phyloP scores from a whole-genome alignment of 805 yeast genomes.

The Wickerhamomyces chaumierensis region DNA sequence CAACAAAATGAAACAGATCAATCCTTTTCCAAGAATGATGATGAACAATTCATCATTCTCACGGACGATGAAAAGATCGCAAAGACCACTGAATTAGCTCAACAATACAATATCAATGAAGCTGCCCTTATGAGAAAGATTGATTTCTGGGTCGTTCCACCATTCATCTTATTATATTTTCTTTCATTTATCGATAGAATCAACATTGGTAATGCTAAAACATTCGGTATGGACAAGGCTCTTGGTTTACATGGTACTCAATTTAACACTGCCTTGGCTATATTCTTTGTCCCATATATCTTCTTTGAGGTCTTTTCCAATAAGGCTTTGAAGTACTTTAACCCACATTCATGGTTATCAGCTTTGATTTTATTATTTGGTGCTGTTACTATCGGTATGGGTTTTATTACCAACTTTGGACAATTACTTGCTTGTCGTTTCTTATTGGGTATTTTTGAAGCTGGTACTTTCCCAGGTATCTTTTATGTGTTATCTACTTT shows the following conservation, averaged over 20 bases:
- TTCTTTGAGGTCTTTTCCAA: slow-evolving; percentile 28
- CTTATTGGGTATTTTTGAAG: slow-evolving; percentile 42
- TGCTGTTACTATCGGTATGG: slow-evolving; percentile 30
- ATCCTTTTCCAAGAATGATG: background rate
- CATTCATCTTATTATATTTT: slow-evolving; percentile 63
- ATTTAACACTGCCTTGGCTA: slow-evolving; percentile 33
- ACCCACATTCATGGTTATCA: slow-evolving; percentile 27
- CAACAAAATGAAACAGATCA: background rate
- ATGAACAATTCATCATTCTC: slow-evolving; percentile 1
- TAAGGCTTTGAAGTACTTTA: slow-evolving; percentile 26
- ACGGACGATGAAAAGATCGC: slow-evolving; percentile 12
- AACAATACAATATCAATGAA: slow-evolving; percentile 41
- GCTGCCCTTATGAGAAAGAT: slow-evolving; percentile 48
- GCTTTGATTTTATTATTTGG: slow-evolving; percentile 26
- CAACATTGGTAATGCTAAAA: slow-evolving; percentile 71
- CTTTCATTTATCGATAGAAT: slow-evolving; percentile 74
- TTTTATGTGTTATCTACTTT: slow-evolving; percentile 35
- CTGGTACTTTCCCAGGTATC: slow-evolving; percentile 41
- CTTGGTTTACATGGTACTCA: slow-evolving; percentile 34
- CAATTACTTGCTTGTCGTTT: slow-evolving; percentile 37
- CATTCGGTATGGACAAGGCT: slow-evolving; percentile 53
- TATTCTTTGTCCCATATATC: slow-evolving; percentile 36
- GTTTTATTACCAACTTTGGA: slow-evolving; percentile 31
- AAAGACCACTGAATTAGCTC: slow-evolving; percentile 26
- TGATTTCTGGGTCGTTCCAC: slow-evolving; percentile 61